A percentile compares a stretch with the other conserved stretches of the same genome.
Conservation (phyloP, 2,329 filamentous ascomycete species). For the Sclerotinia spermophila region DNA sequence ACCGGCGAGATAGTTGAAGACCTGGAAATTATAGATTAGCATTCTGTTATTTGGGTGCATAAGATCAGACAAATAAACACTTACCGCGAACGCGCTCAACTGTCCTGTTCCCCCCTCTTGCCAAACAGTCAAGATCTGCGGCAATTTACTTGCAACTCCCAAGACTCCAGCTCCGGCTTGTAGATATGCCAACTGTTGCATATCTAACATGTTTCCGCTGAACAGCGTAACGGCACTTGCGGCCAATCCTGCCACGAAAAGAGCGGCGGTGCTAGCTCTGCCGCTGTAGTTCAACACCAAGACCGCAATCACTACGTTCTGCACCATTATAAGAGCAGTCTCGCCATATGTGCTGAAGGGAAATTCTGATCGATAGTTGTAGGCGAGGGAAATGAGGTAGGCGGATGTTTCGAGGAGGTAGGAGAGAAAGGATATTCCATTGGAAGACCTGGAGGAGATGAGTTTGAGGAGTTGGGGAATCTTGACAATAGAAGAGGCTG, state of each 20-base stretch:
- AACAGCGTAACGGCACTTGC: constrained; percentile 68
- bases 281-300: constrained; percentile 83
- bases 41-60: not conserved
- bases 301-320: constrained; percentile 86
- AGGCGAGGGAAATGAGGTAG: constrained; percentile 85
- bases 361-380: constrained; percentile 86
- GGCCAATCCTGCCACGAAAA: constrained; percentile 75
- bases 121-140: constrained; percentile 87
- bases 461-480: constrained; percentile 96
- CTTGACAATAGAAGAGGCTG: constrained; percentile 87
- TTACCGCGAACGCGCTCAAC: constrained; percentile 91
- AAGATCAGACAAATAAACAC: constrained; percentile 34
- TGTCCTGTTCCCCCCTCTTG: constrained; percentile 86
- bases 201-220: constrained; percentile 60
- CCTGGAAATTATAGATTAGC: constrained; percentile 48
- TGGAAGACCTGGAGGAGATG: constrained; percentile 71
- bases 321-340: constrained; percentile 83
- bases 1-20: constrained; percentile 96
- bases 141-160: constrained; percentile 85
- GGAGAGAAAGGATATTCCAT: constrained; percentile 82
- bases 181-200: constrained; percentile 50
- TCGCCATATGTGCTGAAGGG: constrained; percentile 97
- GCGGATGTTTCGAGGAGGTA: constrained; percentile 88
- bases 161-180: constrained; percentile 82
- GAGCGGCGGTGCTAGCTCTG: constrained; percentile 62